Base-by-base conservation (phyloP, 805 yeast genomes). In the Limtongia smithiae region DNA sequence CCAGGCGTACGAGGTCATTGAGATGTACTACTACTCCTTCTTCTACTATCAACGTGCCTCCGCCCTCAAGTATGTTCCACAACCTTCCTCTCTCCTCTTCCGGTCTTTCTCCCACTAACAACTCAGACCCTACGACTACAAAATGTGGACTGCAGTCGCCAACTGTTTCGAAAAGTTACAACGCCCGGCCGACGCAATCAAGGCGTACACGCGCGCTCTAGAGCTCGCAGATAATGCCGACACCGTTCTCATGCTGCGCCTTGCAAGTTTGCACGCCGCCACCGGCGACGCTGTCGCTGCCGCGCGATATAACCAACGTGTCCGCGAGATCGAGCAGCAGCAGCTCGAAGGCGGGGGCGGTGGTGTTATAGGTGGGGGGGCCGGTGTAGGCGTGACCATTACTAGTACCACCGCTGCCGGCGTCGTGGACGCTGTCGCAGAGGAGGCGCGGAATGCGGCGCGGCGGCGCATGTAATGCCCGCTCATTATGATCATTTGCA, bases 61-160 rank as follows among this genome's bases (percentile, higher is more conserved):
- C 44, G 78, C 89, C 11, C 71, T 93, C 57, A 89, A 85, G 57
- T 51, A 28, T 17, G 51, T 34, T 3, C 8, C 6, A 22, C 21
- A 25, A 37, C 14, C 20, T 25, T 22, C 20, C 6, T 38, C 34
- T 40, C 17, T 21, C 3, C 17, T 40, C n/a, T n/a, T n/a, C 18
- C n/a, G 11, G 22, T 31, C 12, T 11, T 1, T 17, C 14, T 11
- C 3, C 17, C 24, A 21, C 8, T 4, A n/a, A 33, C 18, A 31
- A 44, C 41, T 25, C 31, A 51, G 54, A 61, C 97, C 97, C 0
- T 68, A 80, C 38, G 99, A 93, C 63, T 82, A 84, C 60, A 72
- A 98, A 58, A 89, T 91, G 87, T 93, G 99, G 99, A 86, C 82
- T 58, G 97, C 97, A 0, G 74, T 91, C 37, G 97, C 90, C 0